Evolutionary conservation across 176 grass and related monocot species (phyloP).

Genomic region (Oryza meyeriana): DNA sequence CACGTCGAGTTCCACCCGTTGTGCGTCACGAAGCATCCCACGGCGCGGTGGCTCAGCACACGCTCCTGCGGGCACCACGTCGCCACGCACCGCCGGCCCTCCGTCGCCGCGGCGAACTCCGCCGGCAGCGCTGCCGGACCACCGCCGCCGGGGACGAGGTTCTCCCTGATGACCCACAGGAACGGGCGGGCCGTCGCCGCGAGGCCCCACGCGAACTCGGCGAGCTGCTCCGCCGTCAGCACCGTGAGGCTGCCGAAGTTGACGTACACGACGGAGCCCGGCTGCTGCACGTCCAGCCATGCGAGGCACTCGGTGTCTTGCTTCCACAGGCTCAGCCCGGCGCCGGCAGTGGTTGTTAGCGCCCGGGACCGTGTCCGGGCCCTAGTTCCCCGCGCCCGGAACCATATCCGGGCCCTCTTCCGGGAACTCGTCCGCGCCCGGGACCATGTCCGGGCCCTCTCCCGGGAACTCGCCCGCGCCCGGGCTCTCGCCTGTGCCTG

Average conservation of each 20-base stretch:
- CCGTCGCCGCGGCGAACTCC: slow-evolving; percentile 38
- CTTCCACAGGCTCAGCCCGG: slow-evolving; percentile 45
- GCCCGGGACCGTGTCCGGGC: too few species aligned
- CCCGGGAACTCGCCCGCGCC: too few species aligned
- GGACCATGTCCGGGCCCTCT: too few species aligned
- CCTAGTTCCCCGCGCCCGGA: too few species aligned
- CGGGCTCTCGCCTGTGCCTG: too few species aligned
- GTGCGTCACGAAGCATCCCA: slow-evolving; percentile 59
- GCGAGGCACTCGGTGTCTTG: slow-evolving; percentile 35
- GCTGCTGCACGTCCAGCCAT: slow-evolving; percentile 32
- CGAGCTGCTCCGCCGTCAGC: slow-evolving; percentile 20
- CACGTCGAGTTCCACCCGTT: slow-evolving; percentile 53
- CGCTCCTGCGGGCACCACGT: slow-evolving; percentile 52
- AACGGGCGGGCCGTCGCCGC: slow-evolving; percentile 31
- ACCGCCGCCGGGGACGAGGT: slow-evolving; percentile 18
- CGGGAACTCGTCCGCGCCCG: too few species aligned
- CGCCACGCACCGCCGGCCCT: slow-evolving; percentile 19
- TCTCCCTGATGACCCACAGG: slow-evolving; percentile 41
- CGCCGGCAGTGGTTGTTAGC: too few species aligned
- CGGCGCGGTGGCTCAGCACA: slow-evolving; percentile 43
- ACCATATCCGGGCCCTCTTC: too few species aligned
- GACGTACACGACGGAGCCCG: slow-evolving; percentile 64
- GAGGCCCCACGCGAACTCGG: slow-evolving; percentile 65
- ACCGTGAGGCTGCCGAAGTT: slow-evolving; percentile 85
- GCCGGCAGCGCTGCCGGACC: not conserved